A percentile compares a stretch with the other conserved stretches of the same genome.
phyloP scores from a whole-genome alignment of 352 stramenopile genomes.

The Phytophthora citricola region DNA sequence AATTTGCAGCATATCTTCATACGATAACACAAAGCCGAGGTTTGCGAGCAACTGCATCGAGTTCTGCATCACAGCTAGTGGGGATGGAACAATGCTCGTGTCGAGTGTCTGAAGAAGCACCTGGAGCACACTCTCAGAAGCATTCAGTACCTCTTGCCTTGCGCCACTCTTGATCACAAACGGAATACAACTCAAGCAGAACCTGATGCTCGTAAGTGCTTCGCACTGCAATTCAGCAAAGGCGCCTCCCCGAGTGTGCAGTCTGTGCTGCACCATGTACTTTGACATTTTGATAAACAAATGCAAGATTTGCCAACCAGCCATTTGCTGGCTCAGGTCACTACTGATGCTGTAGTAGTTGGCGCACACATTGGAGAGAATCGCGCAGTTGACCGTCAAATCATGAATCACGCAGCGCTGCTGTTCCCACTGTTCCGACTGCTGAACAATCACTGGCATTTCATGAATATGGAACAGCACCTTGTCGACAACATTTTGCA shows the following conservation, averaged over 20 bases:
- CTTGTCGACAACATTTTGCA: constrained; percentile 49
- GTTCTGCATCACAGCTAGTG: constrained; percentile 67
- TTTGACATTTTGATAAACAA: constrained; percentile 69
- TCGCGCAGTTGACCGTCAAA: constrained; percentile 59
- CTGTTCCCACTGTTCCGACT: constrained; percentile 56
- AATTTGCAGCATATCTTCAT: constrained; percentile 71
- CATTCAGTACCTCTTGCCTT: constrained; percentile 59
- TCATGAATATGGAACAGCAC: constrained; percentile 63
- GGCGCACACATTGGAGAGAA: constrained; percentile 67
- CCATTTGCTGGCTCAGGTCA: constrained; percentile 65
- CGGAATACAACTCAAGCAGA: constrained; percentile 65
- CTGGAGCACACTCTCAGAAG: constrained; percentile 57
- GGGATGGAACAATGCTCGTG: constrained; percentile 70
- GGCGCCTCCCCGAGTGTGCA: constrained; percentile 60
- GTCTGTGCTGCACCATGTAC: constrained; percentile 64
- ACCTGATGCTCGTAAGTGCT: constrained; percentile 63
- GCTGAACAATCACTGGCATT: constrained; percentile 42
- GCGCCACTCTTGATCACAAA: constrained; percentile 65
- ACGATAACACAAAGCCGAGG: constrained; percentile 68
- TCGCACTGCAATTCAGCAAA: constrained; percentile 74
- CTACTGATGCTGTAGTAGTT: constrained; percentile 66
- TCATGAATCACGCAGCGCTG: constrained; percentile 63
- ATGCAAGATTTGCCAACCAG: constrained; percentile 69
- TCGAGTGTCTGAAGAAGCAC: constrained; percentile 67
- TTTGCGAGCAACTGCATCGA: constrained; percentile 73